Conservation (phyloP, 305 asterid species). For the Rubia tinctorum region DNA sequence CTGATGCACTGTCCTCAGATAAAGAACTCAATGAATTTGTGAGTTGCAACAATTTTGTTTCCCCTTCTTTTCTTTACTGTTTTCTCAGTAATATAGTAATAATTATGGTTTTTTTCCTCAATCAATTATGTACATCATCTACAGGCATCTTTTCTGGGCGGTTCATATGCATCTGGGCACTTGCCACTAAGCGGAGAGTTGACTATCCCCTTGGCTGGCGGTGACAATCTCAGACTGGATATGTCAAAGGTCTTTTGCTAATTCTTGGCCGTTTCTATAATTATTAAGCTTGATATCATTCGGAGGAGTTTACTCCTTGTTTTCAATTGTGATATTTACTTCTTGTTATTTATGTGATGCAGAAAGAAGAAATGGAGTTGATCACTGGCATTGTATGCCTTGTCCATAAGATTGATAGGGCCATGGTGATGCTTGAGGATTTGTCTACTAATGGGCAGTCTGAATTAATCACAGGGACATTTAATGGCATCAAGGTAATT, state of each 20-base stretch:
- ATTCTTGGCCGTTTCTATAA: constrained; percentile 13
- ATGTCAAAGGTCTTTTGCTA: constrained; percentile 59
- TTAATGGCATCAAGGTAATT: constrained; percentile 81
- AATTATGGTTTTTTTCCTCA: constrained; percentile 5
- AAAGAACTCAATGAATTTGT: constrained; percentile 75
- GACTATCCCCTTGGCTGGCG: constrained; percentile 52
- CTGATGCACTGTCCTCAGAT: constrained; percentile 56
- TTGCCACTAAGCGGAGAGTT: constrained; percentile 65
- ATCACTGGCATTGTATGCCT: constrained; percentile 52
- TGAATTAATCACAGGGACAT: constrained; percentile 79
- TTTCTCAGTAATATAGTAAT: not conserved
- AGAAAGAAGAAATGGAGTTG: constrained; percentile 79
- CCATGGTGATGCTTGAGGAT: constrained; percentile 57
- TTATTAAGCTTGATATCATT: not conserved
- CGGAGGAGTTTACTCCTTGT: constrained; percentile 10
- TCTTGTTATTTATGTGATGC: constrained; percentile 23
- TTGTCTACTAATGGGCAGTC: constrained; percentile 35
- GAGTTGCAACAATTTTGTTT: constrained; percentile 27
- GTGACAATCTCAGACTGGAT: constrained; percentile 60
- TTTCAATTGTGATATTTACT: constrained; percentile 5
- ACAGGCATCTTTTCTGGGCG: constrained; percentile 90
- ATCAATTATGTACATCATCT: constrained; percentile 16
- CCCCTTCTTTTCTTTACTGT: not conserved
- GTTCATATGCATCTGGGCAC: constrained; percentile 63
- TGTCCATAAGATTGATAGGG: constrained; percentile 44